Evolutionary conservation across 495 filamentous ascomycete genomes (phyloP).

Genomic region (Clohesyomyces aquaticus): DNA sequence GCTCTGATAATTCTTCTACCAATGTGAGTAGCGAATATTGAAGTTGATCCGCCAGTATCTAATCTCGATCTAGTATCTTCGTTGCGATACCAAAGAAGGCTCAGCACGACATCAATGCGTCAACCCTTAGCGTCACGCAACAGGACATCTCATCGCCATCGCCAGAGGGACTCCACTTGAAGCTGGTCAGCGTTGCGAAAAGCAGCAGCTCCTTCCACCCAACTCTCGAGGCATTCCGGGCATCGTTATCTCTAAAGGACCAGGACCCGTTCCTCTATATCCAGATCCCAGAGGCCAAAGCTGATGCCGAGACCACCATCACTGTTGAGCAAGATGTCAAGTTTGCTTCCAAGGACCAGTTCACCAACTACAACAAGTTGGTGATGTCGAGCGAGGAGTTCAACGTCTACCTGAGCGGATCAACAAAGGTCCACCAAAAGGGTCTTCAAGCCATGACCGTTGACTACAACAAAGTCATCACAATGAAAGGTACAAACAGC

Average conservation of each 20-base stretch:
- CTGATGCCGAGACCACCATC: constrained; percentile 57
- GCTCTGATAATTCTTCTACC: constrained; percentile 65
- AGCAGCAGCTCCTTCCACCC: constrained; percentile 57
- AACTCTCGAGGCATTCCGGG: constrained; percentile 59
- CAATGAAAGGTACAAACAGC: constrained; percentile 57
- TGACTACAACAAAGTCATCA: constrained; percentile 60
- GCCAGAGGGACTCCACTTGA: constrained; percentile 59
- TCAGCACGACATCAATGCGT: constrained; percentile 67
- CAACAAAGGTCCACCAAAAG: constrained; percentile 56
- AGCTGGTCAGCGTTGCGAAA: constrained; percentile 55
- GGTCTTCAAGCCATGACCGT: constrained; percentile 55
- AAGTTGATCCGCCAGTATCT: constrained; percentile 3
- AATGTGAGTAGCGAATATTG: constrained; percentile 61
- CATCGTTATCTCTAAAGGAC: constrained; percentile 55
- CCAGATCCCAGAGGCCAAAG: constrained; percentile 58
- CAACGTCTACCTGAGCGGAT: constrained; percentile 61
- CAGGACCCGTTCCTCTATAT: constrained; percentile 64
- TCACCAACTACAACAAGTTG: constrained; percentile 61
- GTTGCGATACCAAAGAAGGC: constrained; percentile 75
- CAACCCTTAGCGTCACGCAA: constrained; percentile 61
- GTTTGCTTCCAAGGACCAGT: constrained; percentile 57
- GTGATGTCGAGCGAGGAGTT: constrained; percentile 62
- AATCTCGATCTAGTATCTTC: constrained; percentile 60
- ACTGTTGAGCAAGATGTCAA: constrained; percentile 59
- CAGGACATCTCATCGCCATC: constrained; percentile 64